A percentile compares a stretch with the other conserved stretches of the same genome.
phyloP scores from a whole-genome alignment of 495 filamentous ascomycete species.

The Penicillium cosmopolitanum region DNA sequence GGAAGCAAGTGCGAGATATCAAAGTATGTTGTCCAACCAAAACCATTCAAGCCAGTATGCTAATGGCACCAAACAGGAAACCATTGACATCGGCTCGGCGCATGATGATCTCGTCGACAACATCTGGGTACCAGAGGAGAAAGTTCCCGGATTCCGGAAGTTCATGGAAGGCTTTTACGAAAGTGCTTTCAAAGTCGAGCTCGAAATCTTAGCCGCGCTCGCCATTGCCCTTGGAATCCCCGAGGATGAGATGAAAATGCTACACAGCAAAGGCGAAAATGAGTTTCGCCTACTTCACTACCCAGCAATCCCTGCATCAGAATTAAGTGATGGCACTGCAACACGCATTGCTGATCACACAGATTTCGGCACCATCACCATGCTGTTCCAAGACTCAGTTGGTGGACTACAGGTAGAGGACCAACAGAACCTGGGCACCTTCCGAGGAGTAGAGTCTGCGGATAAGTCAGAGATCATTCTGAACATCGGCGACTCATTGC shows the following conservation, averaged over 20 bases:
- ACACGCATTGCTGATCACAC: constrained; percentile 47
- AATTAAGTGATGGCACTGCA: constrained; percentile 25
- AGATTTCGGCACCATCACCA: constrained; percentile 52
- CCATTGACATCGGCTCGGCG: constrained; percentile 61
- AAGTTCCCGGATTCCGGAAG: constrained; percentile 60
- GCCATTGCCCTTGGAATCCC: constrained; percentile 50
- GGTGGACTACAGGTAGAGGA: constrained; percentile 53
- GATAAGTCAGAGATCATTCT: constrained; percentile 60
- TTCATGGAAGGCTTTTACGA: constrained; percentile 57
- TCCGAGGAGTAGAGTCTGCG: constrained; percentile 47
- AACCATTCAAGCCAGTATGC: not conserved
- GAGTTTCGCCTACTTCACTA: constrained; percentile 51
- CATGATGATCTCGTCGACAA: constrained; percentile 51
- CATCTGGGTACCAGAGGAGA: constrained; percentile 59
- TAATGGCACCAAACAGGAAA: constrained; percentile 48
- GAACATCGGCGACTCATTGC: constrained; percentile 68
- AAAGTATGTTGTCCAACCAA: constrained; percentile 22
- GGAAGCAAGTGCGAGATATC: constrained; percentile 29
- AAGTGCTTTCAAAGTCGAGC: constrained; percentile 41
- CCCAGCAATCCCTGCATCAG: constrained; percentile 27
- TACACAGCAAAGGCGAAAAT: constrained; percentile 54
- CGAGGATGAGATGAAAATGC: constrained; percentile 47
- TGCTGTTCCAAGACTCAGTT: constrained; percentile 52
- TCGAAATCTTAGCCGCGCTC: constrained; percentile 45
- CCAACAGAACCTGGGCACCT: constrained; percentile 35